Percentiles rank a stretch among this genome's conserved stretches.
Conservation (phyloP, 2,329 filamentous ascomycete genomes). For the Drechslerella dactyloides region DNA sequence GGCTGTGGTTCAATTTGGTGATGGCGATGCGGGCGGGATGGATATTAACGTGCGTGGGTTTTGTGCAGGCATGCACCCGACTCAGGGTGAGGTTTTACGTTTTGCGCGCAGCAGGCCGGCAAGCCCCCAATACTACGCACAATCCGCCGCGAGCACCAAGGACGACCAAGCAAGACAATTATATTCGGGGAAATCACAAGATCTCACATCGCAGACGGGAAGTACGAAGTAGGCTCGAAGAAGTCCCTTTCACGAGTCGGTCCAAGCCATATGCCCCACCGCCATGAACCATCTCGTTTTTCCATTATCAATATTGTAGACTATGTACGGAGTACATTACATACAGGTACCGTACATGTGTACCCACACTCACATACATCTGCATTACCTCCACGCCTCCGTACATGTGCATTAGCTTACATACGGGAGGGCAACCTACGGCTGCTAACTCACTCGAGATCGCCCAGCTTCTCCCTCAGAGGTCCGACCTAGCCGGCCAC, state of each 20-base stretch:
- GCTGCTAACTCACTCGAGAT: slow-evolving; percentile 1
- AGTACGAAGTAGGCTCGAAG: not conserved
- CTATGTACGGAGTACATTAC: not conserved
- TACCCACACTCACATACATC: not conserved
- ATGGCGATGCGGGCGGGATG: not conserved
- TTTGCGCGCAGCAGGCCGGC: not conserved
- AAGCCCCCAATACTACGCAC: not conserved
- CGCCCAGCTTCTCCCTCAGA: slow-evolving; percentile 2
- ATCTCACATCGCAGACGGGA: not conserved
- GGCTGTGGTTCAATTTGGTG: not conserved
- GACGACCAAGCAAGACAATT: not conserved
- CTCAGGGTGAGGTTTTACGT: not conserved
- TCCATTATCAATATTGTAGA: not conserved
- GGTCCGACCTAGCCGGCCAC: slow-evolving; percentile 9
- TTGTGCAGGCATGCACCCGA: not conserved
- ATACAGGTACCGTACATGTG: not conserved
- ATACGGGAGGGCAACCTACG: slow-evolving; percentile 11
- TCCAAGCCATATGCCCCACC: not conserved
- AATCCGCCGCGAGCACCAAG: no score
- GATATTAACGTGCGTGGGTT: not conserved
- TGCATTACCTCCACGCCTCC: not conserved
- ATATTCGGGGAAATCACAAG: not conserved
- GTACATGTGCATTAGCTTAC: not conserved
- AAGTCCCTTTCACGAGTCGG: not conserved
- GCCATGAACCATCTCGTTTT: not conserved